These are phyloP conservation scores for Chalciporus chontae DNA, from an alignment of 768 basidiomycete genomes.

Conservation along the genomic window DNA sequence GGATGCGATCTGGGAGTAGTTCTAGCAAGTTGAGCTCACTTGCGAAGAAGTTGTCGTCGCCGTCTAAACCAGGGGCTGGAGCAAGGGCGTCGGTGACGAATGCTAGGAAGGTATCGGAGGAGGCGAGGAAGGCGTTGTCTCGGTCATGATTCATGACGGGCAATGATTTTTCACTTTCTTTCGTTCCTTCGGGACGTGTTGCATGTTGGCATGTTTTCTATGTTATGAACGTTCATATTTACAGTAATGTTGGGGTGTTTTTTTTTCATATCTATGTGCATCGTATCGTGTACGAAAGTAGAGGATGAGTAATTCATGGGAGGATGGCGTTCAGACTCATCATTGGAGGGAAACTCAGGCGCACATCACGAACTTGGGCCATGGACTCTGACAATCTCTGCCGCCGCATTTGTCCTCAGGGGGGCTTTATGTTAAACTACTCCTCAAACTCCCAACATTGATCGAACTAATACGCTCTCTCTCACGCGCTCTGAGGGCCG, in stretches of 20 bases:
- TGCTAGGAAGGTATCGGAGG: conserved; percentile 48
- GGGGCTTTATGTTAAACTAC: no score
- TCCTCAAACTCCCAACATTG: no score
- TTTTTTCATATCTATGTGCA: conserved; percentile 2
- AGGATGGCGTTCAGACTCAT: no score
- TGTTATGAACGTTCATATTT: conserved; percentile 5
- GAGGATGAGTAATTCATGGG: not conserved
- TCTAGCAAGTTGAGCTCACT: conserved; percentile 7
- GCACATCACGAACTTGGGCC: no score
- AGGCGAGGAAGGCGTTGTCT: conserved; percentile 30
- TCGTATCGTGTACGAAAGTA: conserved; percentile 4
- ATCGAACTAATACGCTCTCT: no score
- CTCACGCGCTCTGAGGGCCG: no score
- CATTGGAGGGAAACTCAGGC: no score
- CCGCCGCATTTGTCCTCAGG: no score
- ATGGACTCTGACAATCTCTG: no score
- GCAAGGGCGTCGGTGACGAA: conserved; percentile 43
- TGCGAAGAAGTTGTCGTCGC: conserved; percentile 8
- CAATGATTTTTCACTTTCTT: not conserved
- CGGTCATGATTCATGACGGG: conserved; percentile 9
- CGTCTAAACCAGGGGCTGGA: conserved; percentile 6
- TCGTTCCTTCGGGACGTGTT: not conserved
- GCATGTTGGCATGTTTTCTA: not conserved
- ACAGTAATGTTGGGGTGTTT: conserved; percentile 9
- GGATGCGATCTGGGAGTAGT: conserved; percentile 17